Base-by-base conservation (phyloP, 2,329 filamentous ascomycete genomes). In the Cordyceps javanica region DNA sequence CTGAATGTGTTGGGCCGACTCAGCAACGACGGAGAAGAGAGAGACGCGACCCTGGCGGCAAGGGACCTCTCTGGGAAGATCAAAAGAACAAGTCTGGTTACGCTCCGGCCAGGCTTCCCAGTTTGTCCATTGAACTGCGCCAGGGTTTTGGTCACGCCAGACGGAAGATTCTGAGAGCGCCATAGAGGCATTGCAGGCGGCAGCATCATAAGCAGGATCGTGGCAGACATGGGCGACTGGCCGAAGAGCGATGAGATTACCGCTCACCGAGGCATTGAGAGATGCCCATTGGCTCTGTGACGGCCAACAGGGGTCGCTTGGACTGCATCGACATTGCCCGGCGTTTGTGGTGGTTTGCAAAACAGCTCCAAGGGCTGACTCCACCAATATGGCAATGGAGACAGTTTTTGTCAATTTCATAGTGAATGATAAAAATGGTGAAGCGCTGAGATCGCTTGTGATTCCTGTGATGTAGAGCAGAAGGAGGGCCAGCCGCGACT, bases 221-320 rank as follows among this genome's bases (percentile, higher is more conserved):
- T 83, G 81, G 63, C 81, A 85, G 1, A 75, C 69, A 2, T 73
- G 64, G 2, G 73, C 81, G 2, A 82, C 65, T 1, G 82, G 81
- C 4, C 76, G 66, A 0, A 77, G 81, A 7, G 74, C 72, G 53
- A 84, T 70, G 28, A 85, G 70, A 19, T 69, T 71, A 1, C 78
- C 80, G 36, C 70, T 69, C 2, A 83, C 68, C 2, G 80, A 76
- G 19, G 67, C 58, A 62, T 85, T 82, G 54, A 85, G 74, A 1
- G 65, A 58, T 10, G 69, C 60, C 81, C 82, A 85, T 5, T 68
- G 64, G 6, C 63, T 42, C 3, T 60, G 26, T 0, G 69, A 67
- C 0, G 82, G 82, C 80, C 82, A 86, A 62, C 72, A 75, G 1
- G 61, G 25, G 55, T 83, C 77, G 25, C 74, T 75, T 1, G 82